Base-by-base conservation (phyloP, 1,139 yeast genomes). In the Blastobotrys petasosporus region DNA sequence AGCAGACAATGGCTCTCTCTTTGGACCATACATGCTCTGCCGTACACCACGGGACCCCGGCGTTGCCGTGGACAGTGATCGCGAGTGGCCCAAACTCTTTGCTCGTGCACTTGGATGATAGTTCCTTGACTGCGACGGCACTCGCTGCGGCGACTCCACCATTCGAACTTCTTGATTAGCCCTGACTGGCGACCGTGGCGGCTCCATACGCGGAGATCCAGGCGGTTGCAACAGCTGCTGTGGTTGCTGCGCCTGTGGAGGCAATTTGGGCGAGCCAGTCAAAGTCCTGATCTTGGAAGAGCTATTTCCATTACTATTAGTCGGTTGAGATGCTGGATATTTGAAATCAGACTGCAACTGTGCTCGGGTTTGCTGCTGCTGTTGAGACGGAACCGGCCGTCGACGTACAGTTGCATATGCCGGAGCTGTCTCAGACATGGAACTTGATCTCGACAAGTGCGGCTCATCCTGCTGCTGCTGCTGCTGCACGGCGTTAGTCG, bases 51-150 rank as follows among this genome's bases (percentile, higher is more conserved):
- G 25, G 11, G 37, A 35, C 23, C 41, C 58, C 35, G 45, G 50
- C 13, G 28, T 34, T 50, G 40, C 56, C 50, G 11, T 66, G 63
- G 31, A 69, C 69, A 45, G 15, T 8, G 39, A 38, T 34, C 41
- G 37, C 32, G 32, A 76, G 62, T 85, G 94, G 15, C 95, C 95
- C 50, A 86, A 80, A 13, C 95, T 84, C 61, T 85, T 86, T 3
- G 95, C 95, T 57, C 95, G 76, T 0, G 95, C 95, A 13, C 88
- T 80, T 29, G 95, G 94, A 64, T 86, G 95, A 57, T 75, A 69
- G 51, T 69, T 73, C 39, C 39, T 42, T 3, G 35, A n/a, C 34
- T 30, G 43, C 8, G 43, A 33, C 4, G 29, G 37, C 8, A 20
- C 37, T 5, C 30, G 35, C 8, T 34, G 37, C 28, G 37, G 37